Conservation (phyloP, 2,329 filamentous ascomycete genomes). For the Verticillium tricorpus region DNA sequence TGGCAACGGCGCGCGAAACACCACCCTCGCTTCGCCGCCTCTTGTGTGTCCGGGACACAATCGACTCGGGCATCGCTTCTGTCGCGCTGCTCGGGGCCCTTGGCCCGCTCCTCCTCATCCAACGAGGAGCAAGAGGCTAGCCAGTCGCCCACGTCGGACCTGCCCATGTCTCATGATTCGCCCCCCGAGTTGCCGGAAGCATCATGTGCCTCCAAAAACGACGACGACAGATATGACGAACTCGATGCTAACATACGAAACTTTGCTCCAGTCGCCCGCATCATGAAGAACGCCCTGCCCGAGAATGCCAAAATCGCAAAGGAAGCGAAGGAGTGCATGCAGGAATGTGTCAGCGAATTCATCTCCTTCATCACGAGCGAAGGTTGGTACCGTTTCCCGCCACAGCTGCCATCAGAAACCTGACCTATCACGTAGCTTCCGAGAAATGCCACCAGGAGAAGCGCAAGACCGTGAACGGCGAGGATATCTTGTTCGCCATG, state of each 20-base stretch:
- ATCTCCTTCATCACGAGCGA: constrained; percentile 98
- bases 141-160: background rate
- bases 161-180: constrained; percentile 58
- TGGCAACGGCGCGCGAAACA: background rate
- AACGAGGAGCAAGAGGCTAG: background rate
- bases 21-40: background rate
- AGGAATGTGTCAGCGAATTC: constrained; percentile 99
- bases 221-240: constrained; percentile 39
- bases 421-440: constrained; percentile 60
- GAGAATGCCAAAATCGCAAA: constrained; percentile 99
- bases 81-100: constrained; percentile 6
- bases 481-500: constrained; percentile 99
- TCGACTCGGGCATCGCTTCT: constrained; percentile 2
- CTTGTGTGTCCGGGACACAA: background rate
- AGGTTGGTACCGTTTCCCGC: constrained; percentile 54
- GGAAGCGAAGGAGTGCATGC: constrained; percentile 99
- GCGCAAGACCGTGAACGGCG: constrained; percentile 97
- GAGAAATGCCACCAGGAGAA: constrained; percentile 99
- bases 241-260: constrained; percentile 92
- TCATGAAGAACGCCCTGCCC: constrained; percentile 97
- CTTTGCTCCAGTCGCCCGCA: constrained; percentile 92
- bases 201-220: constrained; percentile 35
- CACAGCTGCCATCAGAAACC: constrained; percentile 13
- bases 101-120: constrained; percentile 6
- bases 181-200: constrained; percentile 46